Conservation (phyloP, 352 stramenopile genomes). For the Phytophthora fragariaefolia region DNA sequence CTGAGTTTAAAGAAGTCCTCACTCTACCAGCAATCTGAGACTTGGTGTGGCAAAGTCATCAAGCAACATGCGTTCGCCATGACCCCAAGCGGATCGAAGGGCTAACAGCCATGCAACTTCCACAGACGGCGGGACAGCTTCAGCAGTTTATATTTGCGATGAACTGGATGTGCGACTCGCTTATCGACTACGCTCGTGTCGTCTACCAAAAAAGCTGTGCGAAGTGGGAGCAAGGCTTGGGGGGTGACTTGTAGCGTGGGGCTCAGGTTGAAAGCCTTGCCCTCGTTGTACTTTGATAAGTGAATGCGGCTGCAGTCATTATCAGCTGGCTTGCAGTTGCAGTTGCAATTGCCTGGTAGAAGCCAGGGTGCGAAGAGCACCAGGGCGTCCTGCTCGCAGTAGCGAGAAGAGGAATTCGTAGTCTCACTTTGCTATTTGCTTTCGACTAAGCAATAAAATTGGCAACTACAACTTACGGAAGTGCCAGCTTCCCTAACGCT, state of each 20-base stretch:
- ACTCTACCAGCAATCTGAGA: conserved; percentile 5
- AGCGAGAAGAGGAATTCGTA: background rate
- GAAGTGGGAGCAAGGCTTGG: background rate
- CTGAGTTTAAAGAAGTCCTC: conserved; percentile 7
- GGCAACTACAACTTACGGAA: conserved; percentile 16
- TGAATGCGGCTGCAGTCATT: background rate
- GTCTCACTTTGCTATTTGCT: conserved; percentile 7
- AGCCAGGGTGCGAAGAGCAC: background rate
- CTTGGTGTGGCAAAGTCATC: conserved; percentile 7
- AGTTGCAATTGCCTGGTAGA: background rate
- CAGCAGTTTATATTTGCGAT: conserved; percentile 9
- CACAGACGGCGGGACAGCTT: background rate
- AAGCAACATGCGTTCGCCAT: background rate
- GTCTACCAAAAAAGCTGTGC: background rate
- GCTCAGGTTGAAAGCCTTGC: conserved; percentile 4
- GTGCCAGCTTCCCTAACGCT: conserved; percentile 26
- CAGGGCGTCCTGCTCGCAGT: background rate
- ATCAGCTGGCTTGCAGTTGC: conserved; percentile 2
- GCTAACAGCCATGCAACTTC: background rate
- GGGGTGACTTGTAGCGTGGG: conserved; percentile 1
- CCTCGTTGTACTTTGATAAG: conserved; percentile 1
- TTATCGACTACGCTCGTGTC: background rate
- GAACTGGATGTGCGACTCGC: conserved; percentile 6
- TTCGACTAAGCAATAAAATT: conserved; percentile 5
- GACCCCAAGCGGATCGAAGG: conserved; percentile 5